phyloP scores from a whole-genome alignment of 305 asterid species.

The Fraxinus ornus region DNA sequence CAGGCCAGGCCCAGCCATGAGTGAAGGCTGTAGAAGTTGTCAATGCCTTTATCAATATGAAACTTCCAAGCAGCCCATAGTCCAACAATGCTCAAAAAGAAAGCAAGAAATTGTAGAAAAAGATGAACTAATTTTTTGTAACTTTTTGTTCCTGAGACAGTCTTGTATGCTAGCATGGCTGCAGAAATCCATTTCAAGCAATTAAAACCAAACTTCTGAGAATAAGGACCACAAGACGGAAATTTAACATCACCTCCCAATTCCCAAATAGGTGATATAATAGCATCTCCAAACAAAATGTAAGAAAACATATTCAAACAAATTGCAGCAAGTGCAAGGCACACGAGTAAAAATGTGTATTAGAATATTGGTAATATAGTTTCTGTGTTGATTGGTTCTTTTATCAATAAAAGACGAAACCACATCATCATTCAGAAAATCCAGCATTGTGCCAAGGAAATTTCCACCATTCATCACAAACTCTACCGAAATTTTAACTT shows the following conservation, averaged over 20 bases:
- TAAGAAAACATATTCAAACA: neutral
- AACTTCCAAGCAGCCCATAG: slow-evolving; percentile 89
- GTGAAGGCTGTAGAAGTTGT: slow-evolving; percentile 86
- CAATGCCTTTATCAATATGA: slow-evolving; percentile 69
- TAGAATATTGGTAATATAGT: neutral
- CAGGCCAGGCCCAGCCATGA: slow-evolving; percentile 88
- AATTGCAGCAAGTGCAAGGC: neutral
- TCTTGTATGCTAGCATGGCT: slow-evolving; percentile 88
- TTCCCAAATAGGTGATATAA: neutral
- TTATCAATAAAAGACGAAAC: neutral
- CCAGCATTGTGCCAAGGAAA: neutral
- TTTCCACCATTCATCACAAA: neutral
- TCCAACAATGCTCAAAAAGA: slow-evolving; percentile 54
- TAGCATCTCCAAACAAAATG: slow-evolving; percentile 6
- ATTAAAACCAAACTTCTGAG: slow-evolving; percentile 20
- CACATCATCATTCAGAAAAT: neutral
- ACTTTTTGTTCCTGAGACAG: slow-evolving; percentile 70
- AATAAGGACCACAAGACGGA: neutral
- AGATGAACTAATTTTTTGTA: slow-evolving; percentile 73
- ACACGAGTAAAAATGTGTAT: neutral
- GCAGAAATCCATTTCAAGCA: slow-evolving; percentile 32
- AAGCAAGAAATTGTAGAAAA: slow-evolving; percentile 58
- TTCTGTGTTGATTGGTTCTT: neutral
- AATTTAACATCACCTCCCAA: neutral
- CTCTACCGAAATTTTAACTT: neutral